Evolutionary conservation across 2,329 filamentous ascomycete genomes (phyloP), one percentile per base, ranked within the genome.

Genomic region (Penicillium sp.): DNA sequence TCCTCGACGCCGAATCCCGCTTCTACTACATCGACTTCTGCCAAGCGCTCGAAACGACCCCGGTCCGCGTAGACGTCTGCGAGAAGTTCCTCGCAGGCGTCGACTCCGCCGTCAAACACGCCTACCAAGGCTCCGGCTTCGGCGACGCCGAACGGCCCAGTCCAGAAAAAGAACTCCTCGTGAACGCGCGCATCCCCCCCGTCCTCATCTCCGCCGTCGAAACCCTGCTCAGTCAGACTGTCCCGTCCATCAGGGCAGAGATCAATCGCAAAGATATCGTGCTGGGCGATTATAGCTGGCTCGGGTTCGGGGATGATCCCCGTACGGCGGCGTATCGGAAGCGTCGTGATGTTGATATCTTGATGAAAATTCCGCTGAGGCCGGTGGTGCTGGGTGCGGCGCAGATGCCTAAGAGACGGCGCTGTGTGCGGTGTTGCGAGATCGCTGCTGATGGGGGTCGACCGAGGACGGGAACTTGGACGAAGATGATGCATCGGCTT

Each of bases 191-290:
- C 11, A 76, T 88, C 14, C 84, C 85, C 0, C 75, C 79, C 0
- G 76, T 83, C 1, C 75, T 87, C 5, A 70, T 81, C 17, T 75
- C 80, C 2, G 81, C 80, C 0, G 78, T 86, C 0, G 71, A 75
- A 22, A 75, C 75, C 5, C 72, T 87, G 2, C 71, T 87, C 0
- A 79, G 76, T 0, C 79, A 77, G 20, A 79, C 76, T 0, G 75
- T 92, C 31, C 80, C 79, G 0, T 79, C 81, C 20, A 83, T 93
- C 55, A 81, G 84, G 42, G 79, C 79, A 5, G 81, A 84, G 56
- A 82, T 88, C 11, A 86, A 95, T 64, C 83, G 86, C 31, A 84
- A 88, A 10, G 83, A 83, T 61, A 81, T 96, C 51, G 90, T 90
- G 76, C 90, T 92, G 75, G 85, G 86, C 51, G 86, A 95, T 71